Base-by-base conservation (phyloP, 257 asterid species). In the Nyctanthes arbortristis region DNA sequence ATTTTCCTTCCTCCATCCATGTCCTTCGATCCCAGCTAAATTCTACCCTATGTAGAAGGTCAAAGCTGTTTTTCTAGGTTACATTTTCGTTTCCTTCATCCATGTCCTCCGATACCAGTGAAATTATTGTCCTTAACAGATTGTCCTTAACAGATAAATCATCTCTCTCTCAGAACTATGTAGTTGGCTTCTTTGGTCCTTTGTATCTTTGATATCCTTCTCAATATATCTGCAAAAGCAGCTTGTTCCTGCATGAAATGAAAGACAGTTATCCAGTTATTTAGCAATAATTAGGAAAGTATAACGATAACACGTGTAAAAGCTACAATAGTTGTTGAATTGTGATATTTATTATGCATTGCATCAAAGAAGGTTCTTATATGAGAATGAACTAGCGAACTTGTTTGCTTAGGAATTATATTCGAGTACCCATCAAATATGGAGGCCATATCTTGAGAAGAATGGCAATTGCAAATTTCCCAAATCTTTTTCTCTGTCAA, bases 181-280 rank as follows among this genome's bases (percentile, higher is more conserved):
- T 68, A 88, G 78, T 66, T 85, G 14, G 85, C 80, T 18, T 87
- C 87, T 56, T 72, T 67, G 3, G 89, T 86, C 82, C 84, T 93
- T 75, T 84, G 90, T 77, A 93, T 90, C 95, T 80, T 93, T 56
- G 98, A 90, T 55, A 93, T 93, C 78, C 83, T 83, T 75, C 92
- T 85, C 80, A 93, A 72, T 60, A 84, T 81, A 60, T 81, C 93
- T 2, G 97, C 96, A 76, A 93, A 93, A 6, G 93, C 88, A 74
- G 76, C 82, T 89, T 93, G 90, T 79, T 93, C 97, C 98, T 93
- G 93, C 72, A 70, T n/a, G n/a, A n/a, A n/a, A n/a, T n/a, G 37
- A 61, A 45, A 20, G 70, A 71, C 47, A 49, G 31, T n/a, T 14
- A 63, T 11, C 47, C 24, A 37, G 57, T 39, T 18, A 58, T 28